A percentile compares a stretch with the other conserved stretches of the same genome.
Evolutionary conservation across 768 basidiomycete genomes (phyloP).

Genomic region (Psilocybe sp.): DNA sequence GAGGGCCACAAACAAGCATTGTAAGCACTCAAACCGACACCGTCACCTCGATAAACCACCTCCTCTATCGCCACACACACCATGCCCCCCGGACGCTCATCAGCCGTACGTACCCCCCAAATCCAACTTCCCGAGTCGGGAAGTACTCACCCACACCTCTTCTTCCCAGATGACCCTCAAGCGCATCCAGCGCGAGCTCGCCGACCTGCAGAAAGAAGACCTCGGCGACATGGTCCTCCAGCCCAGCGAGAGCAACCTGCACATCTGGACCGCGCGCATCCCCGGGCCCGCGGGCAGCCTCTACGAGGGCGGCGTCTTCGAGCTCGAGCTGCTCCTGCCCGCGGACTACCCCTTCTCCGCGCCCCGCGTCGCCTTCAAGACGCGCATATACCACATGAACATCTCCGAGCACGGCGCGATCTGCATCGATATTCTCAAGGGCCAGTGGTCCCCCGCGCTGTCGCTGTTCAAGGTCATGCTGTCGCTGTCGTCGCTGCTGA

Average conservation of each 20-base stretch:
- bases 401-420: constrained; percentile 76
- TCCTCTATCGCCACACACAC: background rate
- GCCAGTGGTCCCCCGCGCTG: constrained; percentile 91
- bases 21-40: no score
- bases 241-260: constrained; percentile 64
- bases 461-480: constrained; percentile 94
- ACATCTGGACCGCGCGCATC: constrained; percentile 72
- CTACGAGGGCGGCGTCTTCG: constrained; percentile 78
- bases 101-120: background rate
- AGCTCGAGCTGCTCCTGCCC: constrained; percentile 62
- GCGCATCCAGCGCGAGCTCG: constrained; percentile 80
- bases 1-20: no score
- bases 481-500: constrained; percentile 87
- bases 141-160: background rate
- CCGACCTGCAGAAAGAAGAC: constrained; percentile 81
- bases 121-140: no score
- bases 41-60: no score
- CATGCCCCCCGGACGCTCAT: constrained; percentile 1
- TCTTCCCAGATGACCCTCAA: constrained; percentile 57
- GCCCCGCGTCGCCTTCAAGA: constrained; percentile 72
- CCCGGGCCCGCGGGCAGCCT: constrained; percentile 82
- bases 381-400: constrained; percentile 90
- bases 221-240: constrained; percentile 67
- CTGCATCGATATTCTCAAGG: constrained; percentile 90
- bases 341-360: constrained; percentile 88